Evolutionary conservation across 2,329 filamentous ascomycete genomes (phyloP).

Genomic region (Cylindrodendrum hubeiense): DNA sequence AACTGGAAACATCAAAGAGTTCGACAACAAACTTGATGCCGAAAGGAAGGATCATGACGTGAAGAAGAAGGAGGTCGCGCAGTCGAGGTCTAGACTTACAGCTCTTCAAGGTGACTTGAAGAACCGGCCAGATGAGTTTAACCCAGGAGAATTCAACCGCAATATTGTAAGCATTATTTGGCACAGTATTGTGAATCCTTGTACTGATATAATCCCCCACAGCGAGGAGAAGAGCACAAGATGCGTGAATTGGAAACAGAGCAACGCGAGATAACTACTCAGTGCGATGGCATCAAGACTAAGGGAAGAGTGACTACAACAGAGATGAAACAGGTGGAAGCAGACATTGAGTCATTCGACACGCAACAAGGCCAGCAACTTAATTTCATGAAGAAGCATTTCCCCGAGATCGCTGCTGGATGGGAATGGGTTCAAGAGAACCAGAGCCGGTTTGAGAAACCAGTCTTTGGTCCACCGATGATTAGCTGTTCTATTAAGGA

Average conservation of each 20-base stretch:
- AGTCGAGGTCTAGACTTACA: conserved; percentile 69
- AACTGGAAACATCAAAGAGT: conserved; percentile 56
- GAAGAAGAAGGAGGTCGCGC: conserved; percentile 64
- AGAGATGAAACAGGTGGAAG: conserved; percentile 54
- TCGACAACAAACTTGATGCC: conserved; percentile 60
- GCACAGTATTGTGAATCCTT: neutral
- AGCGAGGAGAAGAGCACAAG: conserved; percentile 73
- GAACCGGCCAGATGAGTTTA: conserved; percentile 74
- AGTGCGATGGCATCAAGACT: conserved; percentile 57
- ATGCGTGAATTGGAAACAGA: conserved; percentile 64
- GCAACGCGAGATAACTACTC: conserved; percentile 50
- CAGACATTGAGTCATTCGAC: conserved; percentile 70
- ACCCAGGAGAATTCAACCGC: conserved; percentile 77
- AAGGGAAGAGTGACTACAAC: conserved; percentile 56
- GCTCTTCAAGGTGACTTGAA: conserved; percentile 73
- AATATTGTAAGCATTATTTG: conserved; percentile 70
- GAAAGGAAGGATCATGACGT: conserved; percentile 62
- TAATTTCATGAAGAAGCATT: conserved; percentile 70
- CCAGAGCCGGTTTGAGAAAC: conserved; percentile 75
- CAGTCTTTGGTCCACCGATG: conserved; percentile 85
- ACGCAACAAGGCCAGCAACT: conserved; percentile 82
- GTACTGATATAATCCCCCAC: conserved; percentile 41
- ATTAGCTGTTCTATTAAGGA: conserved; percentile 85
- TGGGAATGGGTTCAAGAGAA: conserved; percentile 89
- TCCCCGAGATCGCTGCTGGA: conserved; percentile 74